Percentiles rank a stretch among this genome's conserved stretches.
phyloP scores from a whole-genome alignment of 2,329 filamentous ascomycete genomes.

The Didymella pinodella region DNA sequence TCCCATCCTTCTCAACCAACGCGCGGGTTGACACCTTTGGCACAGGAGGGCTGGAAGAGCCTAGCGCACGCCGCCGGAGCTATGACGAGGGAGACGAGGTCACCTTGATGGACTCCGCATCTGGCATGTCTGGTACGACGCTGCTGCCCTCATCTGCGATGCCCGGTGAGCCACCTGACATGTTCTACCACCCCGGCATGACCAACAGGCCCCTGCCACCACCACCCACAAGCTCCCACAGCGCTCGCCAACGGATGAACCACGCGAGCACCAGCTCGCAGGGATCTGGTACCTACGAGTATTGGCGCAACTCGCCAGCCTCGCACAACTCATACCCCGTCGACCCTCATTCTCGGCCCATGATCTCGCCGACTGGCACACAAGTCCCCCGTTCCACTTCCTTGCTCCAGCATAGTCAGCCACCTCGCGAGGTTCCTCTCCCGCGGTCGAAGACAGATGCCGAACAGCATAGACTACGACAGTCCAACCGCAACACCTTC shows the following conservation, averaged over 20 bases:
- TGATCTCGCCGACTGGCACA: slow-evolving; percentile 44
- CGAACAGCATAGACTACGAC: slow-evolving; percentile 64
- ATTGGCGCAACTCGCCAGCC: slow-evolving; percentile 47
- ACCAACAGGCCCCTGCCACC: slow-evolving; percentile 67
- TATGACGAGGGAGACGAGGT: slow-evolving; percentile 93
- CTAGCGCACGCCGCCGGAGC: slow-evolving; percentile 75
- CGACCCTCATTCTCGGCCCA: slow-evolving; percentile 42
- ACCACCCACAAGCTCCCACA: slow-evolving; percentile 66
- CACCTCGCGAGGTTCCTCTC: slow-evolving; percentile 80
- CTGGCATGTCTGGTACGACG: slow-evolving; percentile 36
- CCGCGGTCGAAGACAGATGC: slow-evolving; percentile 94
- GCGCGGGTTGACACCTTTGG: slow-evolving; percentile 86
- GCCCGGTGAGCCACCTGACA: slow-evolving; percentile 75
- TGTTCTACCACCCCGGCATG: slow-evolving; percentile 92
- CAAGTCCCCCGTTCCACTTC: slow-evolving; percentile 61
- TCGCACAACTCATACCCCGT: slow-evolving; percentile 44
- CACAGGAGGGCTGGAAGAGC: slow-evolving; percentile 86
- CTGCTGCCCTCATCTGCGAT: slow-evolving; percentile 45
- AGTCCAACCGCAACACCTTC: slow-evolving; percentile 47
- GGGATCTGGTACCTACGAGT: slow-evolving; percentile 56
- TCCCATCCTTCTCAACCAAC: slow-evolving; percentile 63
- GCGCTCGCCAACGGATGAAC: slow-evolving; percentile 53
- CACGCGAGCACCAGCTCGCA: slow-evolving; percentile 45
- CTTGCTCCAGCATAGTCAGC: slow-evolving; percentile 80
- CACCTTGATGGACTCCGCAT: slow-evolving; percentile 51